A percentile compares a stretch with the other conserved stretches of the same genome.
phyloP scores from a whole-genome alignment of 2,329 filamentous ascomycete genomes.

The Lecanoromycetidae sp. region DNA sequence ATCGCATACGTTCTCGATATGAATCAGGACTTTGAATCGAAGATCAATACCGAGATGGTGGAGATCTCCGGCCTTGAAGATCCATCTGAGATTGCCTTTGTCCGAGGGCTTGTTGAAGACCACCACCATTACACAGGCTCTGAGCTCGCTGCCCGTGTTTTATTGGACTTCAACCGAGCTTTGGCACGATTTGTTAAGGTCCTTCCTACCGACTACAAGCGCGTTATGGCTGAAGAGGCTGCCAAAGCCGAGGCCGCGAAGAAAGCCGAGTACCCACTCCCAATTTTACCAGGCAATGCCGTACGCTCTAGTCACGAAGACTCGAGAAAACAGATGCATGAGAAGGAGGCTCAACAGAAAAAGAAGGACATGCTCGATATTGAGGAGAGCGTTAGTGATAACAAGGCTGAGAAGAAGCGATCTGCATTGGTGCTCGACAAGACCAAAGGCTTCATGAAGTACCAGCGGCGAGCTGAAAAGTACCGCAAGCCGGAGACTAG shows the following conservation, averaged over 20 bases:
- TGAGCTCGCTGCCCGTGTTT: conserved; percentile 79
- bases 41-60: conserved; percentile 97
- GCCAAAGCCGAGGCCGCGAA: conserved; percentile 75
- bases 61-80: conserved; percentile 76
- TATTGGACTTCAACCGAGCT: conserved; percentile 90
- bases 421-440: conserved; percentile 90
- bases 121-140: conserved; percentile 97
- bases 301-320: conserved; percentile 42
- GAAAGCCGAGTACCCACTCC: conserved; percentile 70
- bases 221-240: conserved; percentile 74
- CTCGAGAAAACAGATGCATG: conserved; percentile 42
- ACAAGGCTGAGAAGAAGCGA: conserved; percentile 77
- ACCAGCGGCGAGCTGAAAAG: conserved; percentile 83
- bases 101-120: conserved; percentile 86
- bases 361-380: conserved; percentile 72
- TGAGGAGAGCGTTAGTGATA: conserved; percentile 79
- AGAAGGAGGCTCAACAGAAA: conserved; percentile 51
- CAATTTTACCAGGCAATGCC: conserved; percentile 57
- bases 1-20: conserved; percentile 92
- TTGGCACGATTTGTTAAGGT: conserved; percentile 88
- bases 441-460: conserved; percentile 96
- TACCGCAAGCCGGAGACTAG: conserved; percentile 75
- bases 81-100: conserved; percentile 74
- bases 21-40: conserved; percentile 75
- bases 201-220: conserved; percentile 90